phyloP scores from a whole-genome alignment of 768 basidiomycete genomes.

The Tulasnella sp. region DNA sequence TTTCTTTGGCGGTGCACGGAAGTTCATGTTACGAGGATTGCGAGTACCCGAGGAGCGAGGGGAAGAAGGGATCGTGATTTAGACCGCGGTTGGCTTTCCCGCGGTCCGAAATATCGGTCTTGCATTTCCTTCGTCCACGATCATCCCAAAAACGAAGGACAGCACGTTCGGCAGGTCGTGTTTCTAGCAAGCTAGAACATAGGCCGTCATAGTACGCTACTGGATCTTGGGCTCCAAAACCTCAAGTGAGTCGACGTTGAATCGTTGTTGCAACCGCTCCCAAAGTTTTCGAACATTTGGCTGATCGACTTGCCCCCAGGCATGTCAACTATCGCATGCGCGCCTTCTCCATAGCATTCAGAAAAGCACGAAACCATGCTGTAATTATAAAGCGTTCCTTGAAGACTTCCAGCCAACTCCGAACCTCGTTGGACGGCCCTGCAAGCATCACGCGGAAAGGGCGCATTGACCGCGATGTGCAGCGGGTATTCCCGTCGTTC shows the following conservation, averaged over 20 bases:
- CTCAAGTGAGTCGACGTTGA: neutral
- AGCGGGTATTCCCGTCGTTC: neutral
- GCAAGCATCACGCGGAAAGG: neutral
- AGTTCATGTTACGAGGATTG: conserved; percentile 9
- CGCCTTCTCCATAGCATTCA: neutral
- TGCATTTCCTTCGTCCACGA: neutral
- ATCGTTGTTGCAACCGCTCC: neutral
- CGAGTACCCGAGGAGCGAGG: neutral
- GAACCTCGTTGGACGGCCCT: neutral
- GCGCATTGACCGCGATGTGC: neutral
- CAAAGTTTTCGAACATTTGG: neutral
- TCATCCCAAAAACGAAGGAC: neutral
- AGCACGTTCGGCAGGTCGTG: neutral
- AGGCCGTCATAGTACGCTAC: neutral
- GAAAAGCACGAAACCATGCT: neutral
- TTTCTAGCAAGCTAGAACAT: neutral
- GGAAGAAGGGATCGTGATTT: conserved; percentile 3
- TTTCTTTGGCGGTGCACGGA: conserved; percentile 26
- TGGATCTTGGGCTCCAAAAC: neutral
- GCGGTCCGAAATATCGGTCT: neutral
- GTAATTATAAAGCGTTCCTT: neutral
- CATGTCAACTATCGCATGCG: conserved; percentile 2
- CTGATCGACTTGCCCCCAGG: neutral
- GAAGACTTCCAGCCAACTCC: neutral
- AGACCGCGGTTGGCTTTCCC: neutral